Conservation (phyloP, 2,329 filamentous ascomycete genomes). For the Pyrenochaeta sp. region DNA sequence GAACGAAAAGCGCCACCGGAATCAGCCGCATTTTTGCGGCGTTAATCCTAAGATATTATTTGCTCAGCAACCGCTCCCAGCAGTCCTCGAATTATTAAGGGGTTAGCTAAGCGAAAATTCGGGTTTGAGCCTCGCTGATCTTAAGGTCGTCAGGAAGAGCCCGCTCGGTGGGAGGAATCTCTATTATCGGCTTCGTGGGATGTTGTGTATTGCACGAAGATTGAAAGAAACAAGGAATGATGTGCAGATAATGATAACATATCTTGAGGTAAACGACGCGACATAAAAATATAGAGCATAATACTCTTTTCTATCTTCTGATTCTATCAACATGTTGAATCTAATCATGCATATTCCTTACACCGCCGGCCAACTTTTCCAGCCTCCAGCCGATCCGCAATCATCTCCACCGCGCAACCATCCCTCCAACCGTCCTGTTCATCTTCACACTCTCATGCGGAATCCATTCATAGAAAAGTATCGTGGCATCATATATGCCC, state of each 20-base stretch:
- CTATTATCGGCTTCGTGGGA: no score
- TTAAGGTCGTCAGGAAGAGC: no score
- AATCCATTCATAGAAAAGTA: neutral
- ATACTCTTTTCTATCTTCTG: neutral
- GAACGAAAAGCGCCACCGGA: conserved; percentile 7
- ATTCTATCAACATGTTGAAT: neutral
- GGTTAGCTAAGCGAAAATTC: neutral
- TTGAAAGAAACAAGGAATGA: no score
- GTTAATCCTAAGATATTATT: neutral
- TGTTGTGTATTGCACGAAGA: no score
- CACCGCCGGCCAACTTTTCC: neutral
- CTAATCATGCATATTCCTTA: neutral
- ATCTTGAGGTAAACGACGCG: no score
- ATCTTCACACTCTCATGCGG: neutral
- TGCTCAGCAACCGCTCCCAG: conserved; percentile 1
- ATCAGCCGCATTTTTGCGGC: conserved; percentile 1
- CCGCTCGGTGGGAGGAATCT: no score
- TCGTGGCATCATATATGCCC: neutral
- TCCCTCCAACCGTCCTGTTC: neutral
- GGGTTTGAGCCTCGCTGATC: no score
- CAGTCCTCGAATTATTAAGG: neutral
- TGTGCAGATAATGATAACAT: no score
- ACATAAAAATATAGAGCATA: no score
- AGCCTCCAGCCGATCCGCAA: neutral
- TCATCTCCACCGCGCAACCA: neutral